Percentiles rank a stretch among this genome's conserved stretches.
phyloP scores from a whole-genome alignment of 2,329 filamentous ascomycete genomes.

The Fusarium ramigenum region DNA sequence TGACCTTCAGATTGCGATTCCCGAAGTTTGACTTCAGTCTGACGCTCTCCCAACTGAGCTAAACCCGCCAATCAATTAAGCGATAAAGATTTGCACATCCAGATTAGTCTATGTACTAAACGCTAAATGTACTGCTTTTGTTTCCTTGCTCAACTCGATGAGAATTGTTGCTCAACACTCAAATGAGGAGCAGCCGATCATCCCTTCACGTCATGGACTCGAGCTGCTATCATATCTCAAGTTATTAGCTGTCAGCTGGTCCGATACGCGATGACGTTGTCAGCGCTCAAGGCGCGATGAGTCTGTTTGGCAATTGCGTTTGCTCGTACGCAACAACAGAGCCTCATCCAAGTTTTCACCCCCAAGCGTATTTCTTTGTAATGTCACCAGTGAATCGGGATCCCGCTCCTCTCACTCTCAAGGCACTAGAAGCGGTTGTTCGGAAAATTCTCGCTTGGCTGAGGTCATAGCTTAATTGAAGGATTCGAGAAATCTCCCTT shows the following conservation, averaged over 20 bases:
- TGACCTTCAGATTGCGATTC: constrained; percentile 24
- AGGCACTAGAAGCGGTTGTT: not conserved
- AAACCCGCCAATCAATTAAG: constrained; percentile 21
- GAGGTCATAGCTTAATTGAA: not conserved
- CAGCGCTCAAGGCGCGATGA: not conserved
- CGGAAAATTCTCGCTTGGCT: not conserved
- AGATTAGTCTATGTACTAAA: rapidly evolving
- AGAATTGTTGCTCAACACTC: not conserved
- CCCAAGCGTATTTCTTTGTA: rapidly evolving
- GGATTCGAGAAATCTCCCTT: not conserved
- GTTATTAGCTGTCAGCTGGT: not conserved
- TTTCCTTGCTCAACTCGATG: rapidly evolving
- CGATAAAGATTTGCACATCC: rapidly evolving
- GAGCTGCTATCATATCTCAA: not conserved
- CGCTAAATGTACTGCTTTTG: rapidly evolving
- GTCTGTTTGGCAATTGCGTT: not conserved
- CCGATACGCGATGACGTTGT: no score
- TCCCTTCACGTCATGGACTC: not conserved
- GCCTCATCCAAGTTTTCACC: not conserved
- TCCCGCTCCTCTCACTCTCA: no score
- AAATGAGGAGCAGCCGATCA: not conserved
- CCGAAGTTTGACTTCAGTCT: constrained; percentile 28
- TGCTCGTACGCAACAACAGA: not conserved
- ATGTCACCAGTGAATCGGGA: not conserved
- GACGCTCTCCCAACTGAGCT: constrained; percentile 34